Percentiles rank a stretch among this genome's conserved stretches.
phyloP scores from a whole-genome alignment of 257 asterid species.

The Nicotiana tabacum region DNA sequence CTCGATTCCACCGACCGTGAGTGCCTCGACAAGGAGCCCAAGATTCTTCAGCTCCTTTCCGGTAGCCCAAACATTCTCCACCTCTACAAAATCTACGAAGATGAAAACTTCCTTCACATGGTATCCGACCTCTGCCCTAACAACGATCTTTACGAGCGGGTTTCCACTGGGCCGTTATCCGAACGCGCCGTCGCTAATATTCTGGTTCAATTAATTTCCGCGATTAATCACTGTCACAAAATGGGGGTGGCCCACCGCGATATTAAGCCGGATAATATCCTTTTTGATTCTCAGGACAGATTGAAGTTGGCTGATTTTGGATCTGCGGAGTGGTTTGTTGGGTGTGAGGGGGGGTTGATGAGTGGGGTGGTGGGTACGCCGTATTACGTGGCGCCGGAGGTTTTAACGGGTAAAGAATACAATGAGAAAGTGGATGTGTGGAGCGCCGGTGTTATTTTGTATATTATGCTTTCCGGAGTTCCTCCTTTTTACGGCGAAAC shows the following conservation, averaged over 20 bases:
- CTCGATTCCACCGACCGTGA: constrained; percentile 49
- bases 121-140: constrained; percentile 63
- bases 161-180: constrained; percentile 39
- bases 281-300: constrained; percentile 44
- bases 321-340: constrained; percentile 43
- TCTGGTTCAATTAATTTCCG: constrained; percentile 33
- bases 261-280: constrained; percentile 56
- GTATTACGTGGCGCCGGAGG: constrained; percentile 30
- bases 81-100: constrained; percentile 48
- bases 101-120: constrained; percentile 49
- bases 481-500: constrained; percentile 30
- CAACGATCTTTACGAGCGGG: constrained; percentile 49
- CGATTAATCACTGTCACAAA: constrained; percentile 48
- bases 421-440: constrained; percentile 26
- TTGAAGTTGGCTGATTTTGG: constrained; percentile 59
- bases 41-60: constrained; percentile 44
- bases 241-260: constrained; percentile 54
- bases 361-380: constrained; percentile 34
- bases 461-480: constrained; percentile 30
- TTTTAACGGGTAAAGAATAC: constrained; percentile 15
- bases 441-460: constrained; percentile 32
- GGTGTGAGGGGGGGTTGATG: constrained; percentile 11
- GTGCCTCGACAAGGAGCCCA: constrained; percentile 51
- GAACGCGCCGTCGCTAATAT: constrained; percentile 43
- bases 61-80: constrained; percentile 43